These are phyloP conservation scores for Chlorella sp. DNA, from an alignment of 139 green algal species.

Conservation along the genomic window DNA sequence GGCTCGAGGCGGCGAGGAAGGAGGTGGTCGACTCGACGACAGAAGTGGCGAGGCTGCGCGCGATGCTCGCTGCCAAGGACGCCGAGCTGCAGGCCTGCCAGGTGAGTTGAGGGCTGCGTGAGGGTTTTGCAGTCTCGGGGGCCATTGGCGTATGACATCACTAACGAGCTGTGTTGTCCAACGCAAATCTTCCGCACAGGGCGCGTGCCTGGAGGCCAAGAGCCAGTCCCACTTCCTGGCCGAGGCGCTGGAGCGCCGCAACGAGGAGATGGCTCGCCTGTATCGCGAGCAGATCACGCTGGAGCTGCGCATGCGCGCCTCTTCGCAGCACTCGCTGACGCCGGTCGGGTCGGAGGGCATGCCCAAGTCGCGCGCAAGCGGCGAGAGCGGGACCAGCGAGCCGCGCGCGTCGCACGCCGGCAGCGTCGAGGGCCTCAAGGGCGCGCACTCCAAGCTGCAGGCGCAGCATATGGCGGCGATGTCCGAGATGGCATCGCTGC, in stretches of 20 bases:
- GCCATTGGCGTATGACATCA: too few species aligned
- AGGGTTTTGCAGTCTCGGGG: neutral
- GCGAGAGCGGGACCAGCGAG: neutral
- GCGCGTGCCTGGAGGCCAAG: neutral
- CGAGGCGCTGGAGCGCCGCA: neutral
- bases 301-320: neutral
- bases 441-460: too few species aligned
- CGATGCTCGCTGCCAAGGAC: neutral
- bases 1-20: neutral
- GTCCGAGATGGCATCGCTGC: neutral
- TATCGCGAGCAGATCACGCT: neutral
- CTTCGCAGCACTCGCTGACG: neutral
- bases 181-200: neutral
- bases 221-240: neutral
- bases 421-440: neutral
- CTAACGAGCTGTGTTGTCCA: neutral
- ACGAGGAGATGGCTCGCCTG: neutral
- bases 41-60: neutral
- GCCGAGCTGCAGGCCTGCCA: neutral
- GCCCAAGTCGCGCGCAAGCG: neutral
- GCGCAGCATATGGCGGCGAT: neutral
- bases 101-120: too few species aligned
- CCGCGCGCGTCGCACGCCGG: too few species aligned
- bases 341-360: neutral
- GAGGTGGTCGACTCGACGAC: neutral